Evolutionary conservation across 805 yeast genomes (phyloP), one percentile per base, ranked within the genome.

Genomic region (Candida pseudofarinosa): DNA sequence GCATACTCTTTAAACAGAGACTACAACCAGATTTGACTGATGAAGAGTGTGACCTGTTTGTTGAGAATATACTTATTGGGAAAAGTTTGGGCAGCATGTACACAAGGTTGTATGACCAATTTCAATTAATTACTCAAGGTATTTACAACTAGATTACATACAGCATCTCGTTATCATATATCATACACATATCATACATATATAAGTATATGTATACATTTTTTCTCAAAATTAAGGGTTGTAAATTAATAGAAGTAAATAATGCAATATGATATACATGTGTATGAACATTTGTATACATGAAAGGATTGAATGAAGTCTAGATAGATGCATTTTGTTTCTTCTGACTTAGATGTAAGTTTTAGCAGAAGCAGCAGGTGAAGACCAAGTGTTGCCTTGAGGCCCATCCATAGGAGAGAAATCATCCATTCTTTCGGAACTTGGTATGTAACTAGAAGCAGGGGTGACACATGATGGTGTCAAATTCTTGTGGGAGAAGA

Each of bases 101-200:
- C 67, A 93, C 99, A 0, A 73, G 97, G 51, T 69, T 93, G 26
- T 93, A 93, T 58, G 99, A 93, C 60, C 98, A 91, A 60, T 93
- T 86, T 69, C 99, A 93, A 64, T 69, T 93, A 62, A 67, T 89
- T 38, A 90, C 98, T 0, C 99, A 93, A 67, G 99, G 99, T 35
- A 93, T 93, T 19, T 93, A 88, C 62, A 81, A 79, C 56, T 83
- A 59, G 60, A n/a, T 28, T 28, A 19, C 12, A 4, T 43, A 10
- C 17, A 32, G 5, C 5, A 13, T 13, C 10, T 19, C 19, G 14
- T 19, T 10, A 18, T 20, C 13, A 5, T 32, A n/a, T 19, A 31
- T 5, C 36, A 38, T 17, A 38, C 13, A 5, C 18, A n/a, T 19
- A 31, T 5, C 36, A 38, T 17, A 38, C 26, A 13, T 16, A 13